Conservation (phyloP, 169 alveolate genomes). For the Cryptosporidium muris region DNA sequence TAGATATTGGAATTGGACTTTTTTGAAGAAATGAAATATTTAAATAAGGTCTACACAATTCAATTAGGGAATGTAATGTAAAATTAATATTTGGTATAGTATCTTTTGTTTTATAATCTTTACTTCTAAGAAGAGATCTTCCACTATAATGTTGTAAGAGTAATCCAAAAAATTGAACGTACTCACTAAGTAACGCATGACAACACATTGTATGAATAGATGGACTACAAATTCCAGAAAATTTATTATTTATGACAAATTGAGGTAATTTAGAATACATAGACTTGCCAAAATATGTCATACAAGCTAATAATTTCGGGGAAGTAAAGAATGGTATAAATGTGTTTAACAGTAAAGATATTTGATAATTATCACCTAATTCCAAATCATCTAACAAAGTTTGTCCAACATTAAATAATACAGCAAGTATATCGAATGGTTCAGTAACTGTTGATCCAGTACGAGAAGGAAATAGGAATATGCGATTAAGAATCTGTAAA, state of each 20-base stretch:
- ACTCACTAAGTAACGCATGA: conserved; percentile 46
- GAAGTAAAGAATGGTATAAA: conserved; percentile 39
- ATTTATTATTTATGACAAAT: background rate
- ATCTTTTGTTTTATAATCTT: conserved; percentile 25
- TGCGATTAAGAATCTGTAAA: conserved; percentile 1
- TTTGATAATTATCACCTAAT: background rate
- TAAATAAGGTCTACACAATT: conserved; percentile 45
- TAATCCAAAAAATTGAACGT: conserved; percentile 52
- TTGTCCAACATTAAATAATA: conserved; percentile 19
- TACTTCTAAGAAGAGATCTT: background rate
- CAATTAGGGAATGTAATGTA: conserved; percentile 43
- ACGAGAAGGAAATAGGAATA: conserved; percentile 41
- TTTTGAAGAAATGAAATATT: conserved; percentile 53
- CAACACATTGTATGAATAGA: conserved; percentile 34
- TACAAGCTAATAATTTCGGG: conserved; percentile 13
- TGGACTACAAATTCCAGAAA: conserved; percentile 1
- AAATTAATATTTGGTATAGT: conserved; percentile 3
- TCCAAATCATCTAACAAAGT: conserved; percentile 19
- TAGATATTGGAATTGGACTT: conserved; percentile 38
- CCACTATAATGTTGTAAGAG: conserved; percentile 18
- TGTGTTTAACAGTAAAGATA: conserved; percentile 10
- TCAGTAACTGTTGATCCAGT: conserved; percentile 35
- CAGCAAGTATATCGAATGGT: conserved; percentile 48
- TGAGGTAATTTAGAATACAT: background rate
- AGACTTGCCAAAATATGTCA: conserved; percentile 27